These are phyloP conservation scores for Aspergillus sp. DNA, from an alignment of 2,329 filamentous ascomycete genomes.

Conservation along the genomic window DNA sequence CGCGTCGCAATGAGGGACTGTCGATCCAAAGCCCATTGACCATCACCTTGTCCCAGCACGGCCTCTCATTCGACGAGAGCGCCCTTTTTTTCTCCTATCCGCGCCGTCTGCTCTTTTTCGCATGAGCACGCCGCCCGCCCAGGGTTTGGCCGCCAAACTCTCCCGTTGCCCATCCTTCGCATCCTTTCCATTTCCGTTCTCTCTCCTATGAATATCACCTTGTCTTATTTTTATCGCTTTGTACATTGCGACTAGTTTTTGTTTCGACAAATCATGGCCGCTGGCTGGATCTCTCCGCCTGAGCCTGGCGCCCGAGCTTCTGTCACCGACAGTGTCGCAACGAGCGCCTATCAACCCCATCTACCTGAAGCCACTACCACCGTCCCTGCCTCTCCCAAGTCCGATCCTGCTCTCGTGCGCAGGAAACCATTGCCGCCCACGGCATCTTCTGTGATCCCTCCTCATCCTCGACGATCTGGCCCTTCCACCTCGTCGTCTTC, in stretches of 20 bases:
- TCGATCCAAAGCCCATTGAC: slow-evolving; percentile 22
- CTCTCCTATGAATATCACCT: slow-evolving; percentile 7
- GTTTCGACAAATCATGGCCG: slow-evolving; percentile 17
- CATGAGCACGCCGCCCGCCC: slow-evolving; percentile 7
- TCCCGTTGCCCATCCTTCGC: slow-evolving; percentile 3
- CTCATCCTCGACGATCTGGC: slow-evolving; percentile 17
- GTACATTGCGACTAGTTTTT: not conserved
- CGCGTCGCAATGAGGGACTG: slow-evolving; percentile 20
- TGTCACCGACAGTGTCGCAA: slow-evolving; percentile 2
- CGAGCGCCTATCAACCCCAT: slow-evolving; percentile 17
- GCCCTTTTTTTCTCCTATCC: slow-evolving; percentile 14
- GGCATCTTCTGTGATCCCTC: slow-evolving; percentile 44
- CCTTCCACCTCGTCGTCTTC: slow-evolving; percentile 24
- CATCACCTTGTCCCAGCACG: slow-evolving; percentile 13
- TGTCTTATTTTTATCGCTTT: slow-evolving; percentile 5
- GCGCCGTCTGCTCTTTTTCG: slow-evolving; percentile 14
- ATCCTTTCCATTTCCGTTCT: slow-evolving; percentile 6
- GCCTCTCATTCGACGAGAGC: slow-evolving; percentile 11
- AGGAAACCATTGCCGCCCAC: slow-evolving; percentile 56
- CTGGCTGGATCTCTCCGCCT: slow-evolving; percentile 22
- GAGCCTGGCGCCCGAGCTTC: slow-evolving; percentile 17
- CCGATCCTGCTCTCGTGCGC: slow-evolving; percentile 46
- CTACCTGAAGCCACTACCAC: slow-evolving; percentile 13
- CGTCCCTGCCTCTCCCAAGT: slow-evolving; percentile 32
- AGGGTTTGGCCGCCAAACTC: slow-evolving; percentile 3